Base-by-base conservation (phyloP, 139 green algal genomes). In the Micractinium sp. region DNA sequence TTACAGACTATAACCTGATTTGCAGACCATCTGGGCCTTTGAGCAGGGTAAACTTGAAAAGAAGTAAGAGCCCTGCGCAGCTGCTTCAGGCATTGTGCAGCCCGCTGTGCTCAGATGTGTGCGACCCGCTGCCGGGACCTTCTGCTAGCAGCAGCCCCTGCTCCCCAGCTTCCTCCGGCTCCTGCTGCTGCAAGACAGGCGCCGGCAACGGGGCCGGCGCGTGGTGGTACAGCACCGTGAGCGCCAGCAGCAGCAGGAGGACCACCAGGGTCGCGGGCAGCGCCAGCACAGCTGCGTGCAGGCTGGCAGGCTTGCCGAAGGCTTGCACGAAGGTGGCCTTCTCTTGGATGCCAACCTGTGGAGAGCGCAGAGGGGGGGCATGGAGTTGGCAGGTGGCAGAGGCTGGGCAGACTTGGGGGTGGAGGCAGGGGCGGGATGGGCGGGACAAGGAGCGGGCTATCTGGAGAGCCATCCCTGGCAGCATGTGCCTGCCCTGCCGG, bases 291-390 rank as follows among this genome's bases (percentile, higher is more conserved):
- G 41, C 56, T 2, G 63, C 56, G n/a, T 73, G 75, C 69, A 95
- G 81, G 61, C 61, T 63, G 23, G 84, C 81, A 5, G 85, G 89
- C 75, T 93, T 91, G 82, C 89, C 90, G 33, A 88, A 88, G 41
- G 90, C 77, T 36, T 95, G 92, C 29, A 95, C 63, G 69, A 96
- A 96, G 0, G 91, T 94, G 0, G 91, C 88, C 90, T 96, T 96
- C 73, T 96, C 94, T 82, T 96, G 94, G 4, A 96, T 83, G 0
- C 93, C 94, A 3, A 80, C 86, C 89, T 92, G 86, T 15, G 29
- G n/a, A n/a, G n/a, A n/a, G n/a, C n/a, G n/a, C n/a, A n/a, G n/a
- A n/a, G n/a, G n/a, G n/a, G n/a, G n/a, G 15, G 29, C 13, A 31
- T 85, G 33, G 20, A 23, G 63, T 18, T 15, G 66, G 36, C 27